phyloP scores from a whole-genome alignment of 805 yeast genomes.

The Metschnikowia baotianmanensis region DNA sequence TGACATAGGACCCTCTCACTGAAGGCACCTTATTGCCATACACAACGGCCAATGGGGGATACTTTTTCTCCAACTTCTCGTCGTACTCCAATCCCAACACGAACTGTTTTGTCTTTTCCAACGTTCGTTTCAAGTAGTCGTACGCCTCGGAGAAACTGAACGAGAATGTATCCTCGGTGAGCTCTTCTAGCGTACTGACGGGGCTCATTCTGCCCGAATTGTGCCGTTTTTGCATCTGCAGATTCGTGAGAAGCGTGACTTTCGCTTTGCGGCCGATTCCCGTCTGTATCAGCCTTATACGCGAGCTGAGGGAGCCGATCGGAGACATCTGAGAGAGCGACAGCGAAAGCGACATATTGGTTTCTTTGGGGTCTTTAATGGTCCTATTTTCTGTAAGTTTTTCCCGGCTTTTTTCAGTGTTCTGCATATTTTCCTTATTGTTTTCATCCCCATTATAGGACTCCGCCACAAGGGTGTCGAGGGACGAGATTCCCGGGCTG shows the following conservation, averaged over 20 bases:
- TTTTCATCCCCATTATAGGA: constrained; percentile 4
- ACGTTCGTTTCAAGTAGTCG: constrained; percentile 59
- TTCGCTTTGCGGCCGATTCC: constrained; percentile 16
- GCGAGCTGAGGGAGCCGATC: constrained; percentile 21
- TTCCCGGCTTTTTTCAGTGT: no score
- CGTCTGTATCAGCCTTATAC: constrained; percentile 18
- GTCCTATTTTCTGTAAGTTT: no score
- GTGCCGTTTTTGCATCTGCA: constrained; percentile 27
- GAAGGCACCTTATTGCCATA: constrained; percentile 85
- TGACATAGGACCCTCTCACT: constrained; percentile 73
- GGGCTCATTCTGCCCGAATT: constrained; percentile 19
- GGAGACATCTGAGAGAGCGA: constrained; percentile 3
- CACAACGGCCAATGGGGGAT: constrained; percentile 83
- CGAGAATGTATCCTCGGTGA: constrained; percentile 12
- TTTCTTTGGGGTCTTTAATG: no score
- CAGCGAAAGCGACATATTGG: neutral
- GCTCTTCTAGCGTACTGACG: constrained; percentile 10
- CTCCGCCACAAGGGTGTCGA: constrained; percentile 14
- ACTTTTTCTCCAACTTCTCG: constrained; percentile 42
- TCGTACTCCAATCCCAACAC: constrained; percentile 54
- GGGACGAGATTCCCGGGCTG: constrained; percentile 3
- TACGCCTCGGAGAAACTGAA: constrained; percentile 57
- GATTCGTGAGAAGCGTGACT: constrained; percentile 19
- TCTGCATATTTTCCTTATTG: no score
- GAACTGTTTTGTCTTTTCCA: constrained; percentile 58